These are phyloP conservation scores for Linnemannia schmuckeri DNA, from an alignment of 192 early-diverging fungal species.

Conservation along the genomic window DNA sequence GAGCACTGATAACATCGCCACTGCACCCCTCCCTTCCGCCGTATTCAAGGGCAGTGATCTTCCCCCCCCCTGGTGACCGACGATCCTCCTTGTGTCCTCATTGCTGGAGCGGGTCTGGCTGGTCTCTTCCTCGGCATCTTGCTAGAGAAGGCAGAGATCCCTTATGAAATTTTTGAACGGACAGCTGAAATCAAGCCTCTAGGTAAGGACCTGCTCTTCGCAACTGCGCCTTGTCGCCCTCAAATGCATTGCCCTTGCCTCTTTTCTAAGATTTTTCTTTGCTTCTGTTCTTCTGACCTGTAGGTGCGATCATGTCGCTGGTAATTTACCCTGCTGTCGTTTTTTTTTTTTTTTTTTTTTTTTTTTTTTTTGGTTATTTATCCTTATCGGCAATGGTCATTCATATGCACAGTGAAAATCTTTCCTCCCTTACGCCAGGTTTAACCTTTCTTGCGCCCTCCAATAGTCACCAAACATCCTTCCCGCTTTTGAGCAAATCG, in stretches of 20 bases:
- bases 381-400: no score
- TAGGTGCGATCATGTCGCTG: no score
- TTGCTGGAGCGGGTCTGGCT: background rate
- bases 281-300: no score
- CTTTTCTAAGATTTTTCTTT: no score
- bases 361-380: no score
- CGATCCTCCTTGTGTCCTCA: background rate
- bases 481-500: background rate
- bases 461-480: background rate
- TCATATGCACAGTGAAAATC: no score
- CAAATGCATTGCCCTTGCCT: no score
- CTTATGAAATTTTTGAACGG: background rate
- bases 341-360: no score
- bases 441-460: background rate
- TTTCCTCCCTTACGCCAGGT: background rate
- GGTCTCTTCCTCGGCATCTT: constrained; percentile 3
- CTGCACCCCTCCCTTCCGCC: background rate
- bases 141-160: background rate
- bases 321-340: no score
- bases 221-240: no score
- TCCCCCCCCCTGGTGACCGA: background rate
- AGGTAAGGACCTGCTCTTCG: background rate
- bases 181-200: background rate
- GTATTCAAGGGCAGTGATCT: background rate
- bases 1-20: background rate